Conservation (phyloP, 768 basidiomycete species). For the Kwoniella botswanensis region DNA sequence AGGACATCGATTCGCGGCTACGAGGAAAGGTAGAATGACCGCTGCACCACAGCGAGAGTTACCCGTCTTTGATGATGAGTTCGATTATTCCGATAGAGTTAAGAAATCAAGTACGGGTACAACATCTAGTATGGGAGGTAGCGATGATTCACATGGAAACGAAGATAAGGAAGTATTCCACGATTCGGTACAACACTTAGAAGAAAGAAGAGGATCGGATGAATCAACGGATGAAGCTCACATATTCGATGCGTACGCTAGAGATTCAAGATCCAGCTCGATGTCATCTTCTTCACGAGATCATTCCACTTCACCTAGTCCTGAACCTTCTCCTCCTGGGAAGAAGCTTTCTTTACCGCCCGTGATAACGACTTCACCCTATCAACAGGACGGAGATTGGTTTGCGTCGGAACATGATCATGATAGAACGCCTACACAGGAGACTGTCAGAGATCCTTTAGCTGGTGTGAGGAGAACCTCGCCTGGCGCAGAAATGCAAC, state of each 20-base stretch:
- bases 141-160: conserved; percentile 62
- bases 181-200: conserved; percentile 52
- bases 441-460: conserved; percentile 37
- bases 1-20: conserved; percentile 75
- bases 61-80: conserved; percentile 39
- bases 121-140: conserved; percentile 28
- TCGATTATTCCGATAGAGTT: conserved; percentile 27
- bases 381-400: conserved; percentile 33
- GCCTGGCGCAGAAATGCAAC: conserved; percentile 25
- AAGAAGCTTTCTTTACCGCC: conserved; percentile 34
- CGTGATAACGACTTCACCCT: conserved; percentile 21
- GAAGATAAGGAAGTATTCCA: conserved; percentile 59
- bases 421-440: conserved; percentile 52
- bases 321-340: conserved; percentile 39
- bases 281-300: conserved; percentile 38
- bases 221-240: conserved; percentile 75
- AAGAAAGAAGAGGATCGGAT: conserved; percentile 59
- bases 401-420: conserved; percentile 29
- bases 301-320: conserved; percentile 36
- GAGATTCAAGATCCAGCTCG: conserved; percentile 38
- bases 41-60: conserved; percentile 43
- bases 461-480: conserved; percentile 31
- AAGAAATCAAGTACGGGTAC: conserved; percentile 18
- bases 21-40: conserved; percentile 61
- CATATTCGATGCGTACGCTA: conserved; percentile 82